These are phyloP conservation scores for Leishmania tropica DNA, from an alignment of 208 protist species.

Conservation along the genomic window DNA sequence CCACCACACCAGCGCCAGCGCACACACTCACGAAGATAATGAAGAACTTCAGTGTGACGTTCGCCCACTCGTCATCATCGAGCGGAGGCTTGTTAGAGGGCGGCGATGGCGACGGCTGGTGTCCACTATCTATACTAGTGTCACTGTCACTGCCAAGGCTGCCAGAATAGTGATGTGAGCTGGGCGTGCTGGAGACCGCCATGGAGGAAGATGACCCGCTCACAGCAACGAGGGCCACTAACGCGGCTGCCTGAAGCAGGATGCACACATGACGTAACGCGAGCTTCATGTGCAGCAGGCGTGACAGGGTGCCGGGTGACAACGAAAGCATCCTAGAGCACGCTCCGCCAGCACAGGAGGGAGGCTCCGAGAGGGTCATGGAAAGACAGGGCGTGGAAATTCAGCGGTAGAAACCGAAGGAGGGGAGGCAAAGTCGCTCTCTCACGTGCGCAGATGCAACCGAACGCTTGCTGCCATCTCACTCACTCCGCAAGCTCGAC, in stretches of 20 bases:
- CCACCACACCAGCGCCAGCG: conserved; percentile 9
- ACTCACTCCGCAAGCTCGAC: background rate
- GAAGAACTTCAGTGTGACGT: conserved; percentile 23
- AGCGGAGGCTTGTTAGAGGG: background rate
- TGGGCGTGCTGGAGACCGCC: background rate
- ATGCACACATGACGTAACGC: background rate
- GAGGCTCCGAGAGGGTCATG: background rate
- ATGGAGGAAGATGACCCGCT: background rate
- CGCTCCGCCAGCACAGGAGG: background rate
- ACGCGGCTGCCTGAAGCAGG: conserved; percentile 2
- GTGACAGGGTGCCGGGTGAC: background rate
- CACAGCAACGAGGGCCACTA: background rate
- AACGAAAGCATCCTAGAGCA: background rate
- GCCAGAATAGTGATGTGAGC: background rate
- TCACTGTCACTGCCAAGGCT: background rate
- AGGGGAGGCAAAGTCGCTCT: background rate
- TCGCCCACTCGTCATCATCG: conserved; percentile 7
- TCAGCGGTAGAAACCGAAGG: background rate
- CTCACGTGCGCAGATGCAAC: background rate
- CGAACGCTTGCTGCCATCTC: background rate
- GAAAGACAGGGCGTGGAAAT: background rate
- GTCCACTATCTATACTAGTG: background rate
- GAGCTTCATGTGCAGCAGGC: background rate
- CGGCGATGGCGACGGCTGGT: background rate
- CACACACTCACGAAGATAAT: conserved; percentile 22